Evolutionary conservation across 2,329 filamentous ascomycete species (phyloP), one percentile per base, ranked within the genome.

Genomic region (Emmonsiellopsis sp.): DNA sequence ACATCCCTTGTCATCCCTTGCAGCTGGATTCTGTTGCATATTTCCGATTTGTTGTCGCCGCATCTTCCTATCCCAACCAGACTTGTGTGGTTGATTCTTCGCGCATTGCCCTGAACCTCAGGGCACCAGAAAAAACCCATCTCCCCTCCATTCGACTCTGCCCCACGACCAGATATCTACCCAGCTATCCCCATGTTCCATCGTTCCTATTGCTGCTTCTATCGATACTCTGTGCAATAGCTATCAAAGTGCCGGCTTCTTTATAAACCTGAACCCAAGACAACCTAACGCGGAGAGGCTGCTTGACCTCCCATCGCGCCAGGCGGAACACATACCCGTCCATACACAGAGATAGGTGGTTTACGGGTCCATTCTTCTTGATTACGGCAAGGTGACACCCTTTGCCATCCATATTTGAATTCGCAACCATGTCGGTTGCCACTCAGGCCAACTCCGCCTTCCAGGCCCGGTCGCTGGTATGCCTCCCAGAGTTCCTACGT

Each of bases 381-480:
- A 38, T 9, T 16, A 40, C 20, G 40, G 9, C 38, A 35, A 31
- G 42, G 15, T 9, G 20, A 30, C n/a, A 38, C n/a, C 26, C 7
- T 13, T 47, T 16, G 15, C 34, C n/a, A 9, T 34, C 41, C 9
- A 26, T 40, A 15, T 49, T 43, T 38, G 43, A 50, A 41, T 43
- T 47, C 45, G 53, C 40, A 54, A 66, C 55, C 56, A 76, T 76
- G 73, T 75, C 73, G 59, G 72, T 75, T 48, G 60, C 70, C 20
- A 62, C 66, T 40, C 65, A 65, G 55, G 70, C 63, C 53, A 66
- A 72, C 51, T 72, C 73, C 42, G 72, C 71, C 55, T 76, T 74
- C 58, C 73, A 75, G 62, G 73, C 69, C 40, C 72, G 75, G 44
- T 76, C 74, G 55, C 60, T 77, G 60, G 72, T 75, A 69, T 56